phyloP scores from a whole-genome alignment of 2,329 filamentous ascomycete species.

The Esteya vermicola region DNA sequence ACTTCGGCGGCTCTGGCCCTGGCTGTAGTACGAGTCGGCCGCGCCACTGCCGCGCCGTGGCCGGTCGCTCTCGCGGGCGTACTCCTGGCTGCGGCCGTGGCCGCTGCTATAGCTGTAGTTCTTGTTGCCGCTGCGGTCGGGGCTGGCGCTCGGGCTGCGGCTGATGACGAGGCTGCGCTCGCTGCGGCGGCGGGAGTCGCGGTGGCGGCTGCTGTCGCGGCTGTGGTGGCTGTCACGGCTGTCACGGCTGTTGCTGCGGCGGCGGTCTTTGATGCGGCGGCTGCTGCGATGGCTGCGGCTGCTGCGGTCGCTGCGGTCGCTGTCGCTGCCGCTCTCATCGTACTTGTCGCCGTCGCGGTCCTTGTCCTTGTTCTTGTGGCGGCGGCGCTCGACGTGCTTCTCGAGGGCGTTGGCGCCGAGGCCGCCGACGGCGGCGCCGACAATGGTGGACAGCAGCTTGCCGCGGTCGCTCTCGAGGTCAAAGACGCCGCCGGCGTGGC shows the following conservation, averaged over 20 bases:
- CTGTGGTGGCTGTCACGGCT: background rate
- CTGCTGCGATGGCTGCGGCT: background rate
- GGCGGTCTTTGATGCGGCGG: background rate
- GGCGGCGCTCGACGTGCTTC: constrained; percentile 25
- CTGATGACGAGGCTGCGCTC: background rate
- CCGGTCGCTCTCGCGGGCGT: no score
- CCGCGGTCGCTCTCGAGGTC: constrained; percentile 13
- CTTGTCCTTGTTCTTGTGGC: constrained; percentile 15
- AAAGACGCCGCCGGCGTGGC: constrained; percentile 11
- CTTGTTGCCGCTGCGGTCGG: no score
- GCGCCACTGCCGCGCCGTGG: constrained; percentile 4
- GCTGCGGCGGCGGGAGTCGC: background rate
- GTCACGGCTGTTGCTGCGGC: background rate
- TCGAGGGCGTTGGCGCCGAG: constrained; percentile 38
- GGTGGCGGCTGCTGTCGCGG: constrained; percentile 1
- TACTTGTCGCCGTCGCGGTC: constrained; percentile 6
- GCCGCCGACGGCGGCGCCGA: constrained; percentile 40
- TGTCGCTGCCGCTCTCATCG: constrained; percentile 7
- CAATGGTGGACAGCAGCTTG: constrained; percentile 31
- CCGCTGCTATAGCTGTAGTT: no score
- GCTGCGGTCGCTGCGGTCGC: background rate
- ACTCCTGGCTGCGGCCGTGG: no score
- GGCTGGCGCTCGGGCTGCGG: background rate
- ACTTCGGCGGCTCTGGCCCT: background rate
- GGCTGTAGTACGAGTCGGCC: constrained; percentile 9